Base-by-base conservation (phyloP, 2,329 filamentous ascomycete species). In the Pseudogymnoascus sp. region DNA sequence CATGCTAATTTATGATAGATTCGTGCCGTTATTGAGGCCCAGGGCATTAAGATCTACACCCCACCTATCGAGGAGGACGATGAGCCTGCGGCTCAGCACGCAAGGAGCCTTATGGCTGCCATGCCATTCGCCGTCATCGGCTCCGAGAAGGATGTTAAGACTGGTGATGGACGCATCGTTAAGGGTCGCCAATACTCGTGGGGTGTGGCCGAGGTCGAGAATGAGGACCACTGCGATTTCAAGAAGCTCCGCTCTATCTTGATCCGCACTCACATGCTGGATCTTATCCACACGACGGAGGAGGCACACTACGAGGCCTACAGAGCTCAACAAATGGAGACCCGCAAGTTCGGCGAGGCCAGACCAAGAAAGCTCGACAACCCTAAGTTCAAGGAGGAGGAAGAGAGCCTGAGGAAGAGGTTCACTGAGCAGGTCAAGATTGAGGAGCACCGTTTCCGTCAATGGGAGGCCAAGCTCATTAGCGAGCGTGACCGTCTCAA, bases 381-480 rank as follows among this genome's bases (percentile, higher is more conserved):
- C 84, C 94, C 94, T 80, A 99, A 99, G 84, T 99, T 97, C 86
- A 99, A 99, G 86, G 94, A 99, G 78, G 94, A 99, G 79, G 94
- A 99, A 76, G 94, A 99, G 84, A 90, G 91, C 66, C 87, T 99
- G 68, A 88, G 94, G 80, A 99, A 99, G 87, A 87, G 95, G 71
- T 99, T 99, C 81, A 99, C 94, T 70, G 94, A 99, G 82, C 94
- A 99, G 79, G 94, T 99, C 82, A 99, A 99, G 90, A 90, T 99
- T 73, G 95, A 99, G 83, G 94, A 99, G 81, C 92, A 96, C 81
- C 88, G 94, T 69, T 99, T 99, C 88, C 87, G 95, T 78, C 90
- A 96, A 80, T 99, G 94, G 94, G 94, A 99, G 82, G 94, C 99
- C 86, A 97, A 97, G 86, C 90, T 99, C 77, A 99, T 99, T 73